Base-by-base conservation (phyloP, 129 eudicot genomes). In the Lonicera japonica region DNA sequence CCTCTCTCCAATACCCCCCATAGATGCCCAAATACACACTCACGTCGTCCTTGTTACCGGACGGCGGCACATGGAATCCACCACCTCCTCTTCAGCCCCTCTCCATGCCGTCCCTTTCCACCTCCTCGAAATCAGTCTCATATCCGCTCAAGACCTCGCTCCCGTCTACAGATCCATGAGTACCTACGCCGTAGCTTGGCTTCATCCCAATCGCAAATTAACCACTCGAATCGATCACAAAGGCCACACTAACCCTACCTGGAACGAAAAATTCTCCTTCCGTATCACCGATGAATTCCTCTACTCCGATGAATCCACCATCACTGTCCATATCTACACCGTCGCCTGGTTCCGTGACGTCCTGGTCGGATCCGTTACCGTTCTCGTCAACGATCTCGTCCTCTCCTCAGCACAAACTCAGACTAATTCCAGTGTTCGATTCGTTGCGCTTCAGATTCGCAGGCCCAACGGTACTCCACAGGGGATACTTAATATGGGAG, bases 61-160 rank as follows among this genome's bases (percentile, higher is more conserved):
- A 29, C 36, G 36, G 36, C 36, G 36, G 50, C 50, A 43, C 1
- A 43, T 43, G 50, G 50, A 43, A 43, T 14, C 16, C 50, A 43
- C 50, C 50, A 43, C 25, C 18, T 16, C 57, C 22, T 21, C 14
- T 3, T 12, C 0, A 0, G 14, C 12, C 2, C 6, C 3, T 16
- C 16, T 15, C 19, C 21, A 25, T 11, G 9, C 24, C 11, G 11
- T 17, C 51, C 69, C 82, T 11, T 54, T 54, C 50, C 63, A 67
- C 29, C 64, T 71, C 70, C 71, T 82, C 5, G 77, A 75, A 41
- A 25, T 82, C 74, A 71, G 46, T 58, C 58, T 82, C 6, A 75
- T 75, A 0, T 82, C 89, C 1, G 89, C 84, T 23, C 75, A 75
- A 17, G 82, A 82, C 60, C 79, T 82, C 15, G 82, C 89, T 0